These are phyloP conservation scores for Lycium barbarum DNA, from an alignment of 257 asterid species.

Conservation along the genomic window DNA sequence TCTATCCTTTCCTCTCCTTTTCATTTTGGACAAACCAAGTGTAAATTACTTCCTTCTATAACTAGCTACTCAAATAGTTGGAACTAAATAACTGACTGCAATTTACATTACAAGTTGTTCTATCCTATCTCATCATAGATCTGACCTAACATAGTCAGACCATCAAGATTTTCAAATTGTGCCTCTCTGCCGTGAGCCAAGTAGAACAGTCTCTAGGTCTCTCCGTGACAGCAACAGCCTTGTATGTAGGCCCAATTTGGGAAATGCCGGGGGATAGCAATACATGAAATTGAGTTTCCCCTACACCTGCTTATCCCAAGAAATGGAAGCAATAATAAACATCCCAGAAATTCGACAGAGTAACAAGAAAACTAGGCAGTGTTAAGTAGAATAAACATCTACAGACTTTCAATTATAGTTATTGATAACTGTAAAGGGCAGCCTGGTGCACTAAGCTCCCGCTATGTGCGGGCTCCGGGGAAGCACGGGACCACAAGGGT, in stretches of 20 bases:
- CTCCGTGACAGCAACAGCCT: slow-evolving; percentile 66
- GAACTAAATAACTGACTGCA: background rate
- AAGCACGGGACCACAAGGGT: no score
- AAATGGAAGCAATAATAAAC: background rate
- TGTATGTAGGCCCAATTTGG: slow-evolving; percentile 70
- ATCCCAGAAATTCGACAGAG: slow-evolving; percentile 10
- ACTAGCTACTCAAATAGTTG: slow-evolving; percentile 9
- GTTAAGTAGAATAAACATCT: background rate
- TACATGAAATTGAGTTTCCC: slow-evolving; percentile 73
- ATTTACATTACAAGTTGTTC: background rate
- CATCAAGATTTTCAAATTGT: slow-evolving; percentile 64
- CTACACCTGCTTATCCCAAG: slow-evolving; percentile 49
- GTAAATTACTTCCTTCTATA: background rate
- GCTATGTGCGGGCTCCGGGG: no score
- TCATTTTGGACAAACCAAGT: background rate
- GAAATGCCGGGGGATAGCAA: slow-evolving; percentile 67
- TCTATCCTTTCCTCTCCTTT: background rate
- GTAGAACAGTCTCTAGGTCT: slow-evolving; percentile 43
- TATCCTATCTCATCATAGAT: slow-evolving; percentile 64
- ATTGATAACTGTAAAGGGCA: no score
- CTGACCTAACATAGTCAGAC: slow-evolving; percentile 64
- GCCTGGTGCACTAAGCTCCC: no score
- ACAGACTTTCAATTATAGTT: background rate
- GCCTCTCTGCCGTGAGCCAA: slow-evolving; percentile 77
- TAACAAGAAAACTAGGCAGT: background rate